A percentile compares a stretch with the other conserved stretches of the same genome.
Conservation (phyloP, 2,329 filamentous ascomycete species). For the Hirsutella rhossiliensis region DNA sequence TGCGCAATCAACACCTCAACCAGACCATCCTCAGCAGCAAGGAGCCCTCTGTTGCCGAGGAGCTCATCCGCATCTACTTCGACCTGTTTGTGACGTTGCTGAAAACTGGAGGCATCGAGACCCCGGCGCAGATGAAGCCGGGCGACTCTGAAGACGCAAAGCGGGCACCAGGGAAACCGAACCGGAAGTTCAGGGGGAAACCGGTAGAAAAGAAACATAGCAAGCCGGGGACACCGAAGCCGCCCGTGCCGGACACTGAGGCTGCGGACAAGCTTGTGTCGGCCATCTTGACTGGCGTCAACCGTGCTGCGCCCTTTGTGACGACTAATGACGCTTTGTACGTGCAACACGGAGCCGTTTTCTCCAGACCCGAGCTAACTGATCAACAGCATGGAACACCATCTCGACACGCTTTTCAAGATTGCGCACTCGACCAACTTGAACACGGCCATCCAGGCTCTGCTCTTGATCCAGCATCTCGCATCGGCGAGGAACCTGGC, state of each 20-base stretch:
- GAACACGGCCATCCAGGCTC: conserved; percentile 92
- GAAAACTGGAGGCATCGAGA: conserved; percentile 39
- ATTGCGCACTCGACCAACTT: conserved; percentile 98
- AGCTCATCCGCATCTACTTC: conserved; percentile 85
- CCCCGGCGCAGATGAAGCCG: conserved; percentile 32
- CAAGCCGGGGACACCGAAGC: conserved; percentile 11
- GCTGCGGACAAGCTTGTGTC: conserved; percentile 80
- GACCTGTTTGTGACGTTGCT: conserved; percentile 73
- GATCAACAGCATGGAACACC: conserved; percentile 56
- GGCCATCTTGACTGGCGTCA: conserved; percentile 84
- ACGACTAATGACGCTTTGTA: conserved; percentile 65
- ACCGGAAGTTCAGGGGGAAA: conserved; percentile 13
- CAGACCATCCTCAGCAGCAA: conserved; percentile 85
- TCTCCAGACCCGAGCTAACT: neutral
- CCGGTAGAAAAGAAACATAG: conserved; percentile 3
- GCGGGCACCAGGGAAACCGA: conserved; percentile 5
- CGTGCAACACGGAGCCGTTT: conserved; percentile 15
- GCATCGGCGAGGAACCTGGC: conserved; percentile 68
- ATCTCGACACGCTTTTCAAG: conserved; percentile 87
- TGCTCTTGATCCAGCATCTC: conserved; percentile 90
- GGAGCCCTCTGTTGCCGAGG: conserved; percentile 69
- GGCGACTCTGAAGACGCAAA: conserved; percentile 20
- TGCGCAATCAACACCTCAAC: conserved; percentile 96
- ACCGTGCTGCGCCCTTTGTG: conserved; percentile 89
- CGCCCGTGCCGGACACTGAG: conserved; percentile 49